Conservation (phyloP, 192 early-diverging fungal species). For the Podila clonocystis region DNA sequence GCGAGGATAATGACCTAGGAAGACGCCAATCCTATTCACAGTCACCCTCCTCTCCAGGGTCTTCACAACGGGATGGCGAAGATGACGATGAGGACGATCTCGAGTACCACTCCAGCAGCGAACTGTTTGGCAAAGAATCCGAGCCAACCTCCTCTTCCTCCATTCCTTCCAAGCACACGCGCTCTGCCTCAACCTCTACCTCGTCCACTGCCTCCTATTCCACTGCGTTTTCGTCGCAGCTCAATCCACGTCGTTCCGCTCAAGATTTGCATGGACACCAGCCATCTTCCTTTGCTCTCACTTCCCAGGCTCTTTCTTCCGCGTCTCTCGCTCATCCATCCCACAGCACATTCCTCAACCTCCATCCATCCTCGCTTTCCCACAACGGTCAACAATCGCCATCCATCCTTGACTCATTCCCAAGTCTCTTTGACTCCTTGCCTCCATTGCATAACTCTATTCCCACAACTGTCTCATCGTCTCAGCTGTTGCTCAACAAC, state of each 20-base stretch:
- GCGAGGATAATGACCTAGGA: not conserved
- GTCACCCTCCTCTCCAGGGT: not conserved
- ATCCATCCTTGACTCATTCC: constrained; percentile 17
- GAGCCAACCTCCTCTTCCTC: not conserved
- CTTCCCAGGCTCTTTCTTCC: not conserved
- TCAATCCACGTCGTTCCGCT: not conserved
- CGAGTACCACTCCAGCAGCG: constrained; percentile 37
- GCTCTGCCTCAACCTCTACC: not conserved
- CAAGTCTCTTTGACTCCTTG: constrained; percentile 29
- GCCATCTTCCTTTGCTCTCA: not conserved
- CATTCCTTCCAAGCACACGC: constrained; percentile 14
- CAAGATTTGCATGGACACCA: not conserved
- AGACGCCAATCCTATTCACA: not conserved
- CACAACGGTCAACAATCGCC: constrained; percentile 12
- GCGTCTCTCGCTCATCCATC: not conserved
- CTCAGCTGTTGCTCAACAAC: constrained; percentile 1
- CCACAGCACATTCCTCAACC: constrained; percentile 16
- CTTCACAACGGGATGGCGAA: constrained; percentile 2
- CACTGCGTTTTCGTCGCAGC: not conserved
- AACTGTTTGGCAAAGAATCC: constrained; percentile 17
- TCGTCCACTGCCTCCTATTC: not conserved
- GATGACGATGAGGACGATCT: constrained; percentile 18
- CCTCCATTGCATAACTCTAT: constrained; percentile 14
- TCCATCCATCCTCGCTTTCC: constrained; percentile 12
- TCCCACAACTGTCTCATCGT: constrained; percentile 25